Evolutionary conservation across 805 yeast species (phyloP).

Genomic region (Lachancea kluyveri): DNA sequence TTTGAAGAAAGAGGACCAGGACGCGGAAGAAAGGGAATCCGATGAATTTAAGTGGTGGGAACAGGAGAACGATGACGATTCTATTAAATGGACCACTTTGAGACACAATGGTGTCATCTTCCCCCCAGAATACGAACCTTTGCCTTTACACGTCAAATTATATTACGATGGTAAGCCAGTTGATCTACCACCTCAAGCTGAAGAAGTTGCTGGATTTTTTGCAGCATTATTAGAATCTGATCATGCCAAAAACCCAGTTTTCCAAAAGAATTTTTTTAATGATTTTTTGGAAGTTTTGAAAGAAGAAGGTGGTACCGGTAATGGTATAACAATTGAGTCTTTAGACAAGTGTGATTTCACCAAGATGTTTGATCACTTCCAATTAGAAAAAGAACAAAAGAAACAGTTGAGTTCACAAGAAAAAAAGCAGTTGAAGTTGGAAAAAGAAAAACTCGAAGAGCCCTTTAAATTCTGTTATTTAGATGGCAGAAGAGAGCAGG

Average conservation of each 20-base stretch:
- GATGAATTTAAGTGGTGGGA: conserved; percentile 85
- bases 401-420: conserved; percentile 65
- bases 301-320: conserved; percentile 59
- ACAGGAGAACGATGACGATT: conserved; percentile 59
- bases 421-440: conserved; percentile 65
- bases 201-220: conserved; percentile 93
- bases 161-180: conserved; percentile 75
- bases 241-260: conserved; percentile 80
- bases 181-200: conserved; percentile 70
- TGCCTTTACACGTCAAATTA: conserved; percentile 71
- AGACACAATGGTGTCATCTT: conserved; percentile 89
- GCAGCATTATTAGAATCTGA: conserved; percentile 86
- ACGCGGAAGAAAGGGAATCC: conserved; percentile 40
- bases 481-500: conserved; percentile 85
- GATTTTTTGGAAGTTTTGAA: conserved; percentile 68
- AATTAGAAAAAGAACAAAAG: conserved; percentile 62
- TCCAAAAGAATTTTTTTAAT: conserved; percentile 78
- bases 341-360: conserved; percentile 75
- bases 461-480: conserved; percentile 72
- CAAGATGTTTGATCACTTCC: conserved; percentile 67
- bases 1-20: conserved; percentile 14
- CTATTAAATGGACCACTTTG: conserved; percentile 78
- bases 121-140: conserved; percentile 86
- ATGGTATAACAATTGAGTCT: conserved; percentile 40
- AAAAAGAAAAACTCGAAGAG: conserved; percentile 71